A percentile compares a stretch with the other conserved stretches of the same genome.
These are phyloP conservation scores for Dissophora ornata DNA, from an alignment of 192 early-diverging fungal species.

Conservation along the genomic window DNA sequence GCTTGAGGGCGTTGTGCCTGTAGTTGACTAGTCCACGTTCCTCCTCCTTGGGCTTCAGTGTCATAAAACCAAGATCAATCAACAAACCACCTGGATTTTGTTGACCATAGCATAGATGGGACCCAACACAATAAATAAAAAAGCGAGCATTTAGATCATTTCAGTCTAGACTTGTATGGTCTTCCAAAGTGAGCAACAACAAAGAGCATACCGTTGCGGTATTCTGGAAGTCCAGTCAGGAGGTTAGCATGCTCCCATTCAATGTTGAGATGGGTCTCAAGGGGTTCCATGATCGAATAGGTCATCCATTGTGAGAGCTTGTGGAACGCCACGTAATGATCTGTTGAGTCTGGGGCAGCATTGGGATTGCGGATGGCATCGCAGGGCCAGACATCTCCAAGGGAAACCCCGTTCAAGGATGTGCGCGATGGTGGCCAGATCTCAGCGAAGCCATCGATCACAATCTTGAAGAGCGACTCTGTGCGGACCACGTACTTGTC, in stretches of 20 bases:
- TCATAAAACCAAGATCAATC: slow-evolving; percentile 86
- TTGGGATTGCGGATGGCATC: slow-evolving; percentile 57
- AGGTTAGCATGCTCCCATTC: slow-evolving; percentile 66
- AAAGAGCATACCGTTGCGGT: slow-evolving; percentile 74
- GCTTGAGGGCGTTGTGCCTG: slow-evolving; percentile 52
- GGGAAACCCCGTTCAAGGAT: slow-evolving; percentile 73
- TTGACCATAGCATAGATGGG: too few species aligned
- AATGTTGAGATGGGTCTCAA: slow-evolving; percentile 62
- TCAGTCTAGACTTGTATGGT: too few species aligned
- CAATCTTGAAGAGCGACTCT: slow-evolving; percentile 80
- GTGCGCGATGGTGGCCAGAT: slow-evolving; percentile 91
- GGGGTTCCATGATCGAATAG: slow-evolving; percentile 88
- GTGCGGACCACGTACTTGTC: slow-evolving; percentile 67
- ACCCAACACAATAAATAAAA: too few species aligned
- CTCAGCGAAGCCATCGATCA: slow-evolving; percentile 80
- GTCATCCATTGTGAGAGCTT: slow-evolving; percentile 97
- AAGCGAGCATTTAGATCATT: too few species aligned
- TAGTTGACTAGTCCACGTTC: slow-evolving; percentile 70
- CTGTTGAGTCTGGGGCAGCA: slow-evolving; percentile 27
- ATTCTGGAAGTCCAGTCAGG: slow-evolving; percentile 90
- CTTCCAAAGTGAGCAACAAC: too few species aligned
- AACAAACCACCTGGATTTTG: slow-evolving; percentile 76
- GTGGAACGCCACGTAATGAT: slow-evolving; percentile 83
- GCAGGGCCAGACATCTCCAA: slow-evolving; percentile 95
- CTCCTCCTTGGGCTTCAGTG: slow-evolving; percentile 61